These are phyloP conservation scores for Albugo laibachii DNA, from an alignment of 352 stramenopile species.

Conservation along the genomic window DNA sequence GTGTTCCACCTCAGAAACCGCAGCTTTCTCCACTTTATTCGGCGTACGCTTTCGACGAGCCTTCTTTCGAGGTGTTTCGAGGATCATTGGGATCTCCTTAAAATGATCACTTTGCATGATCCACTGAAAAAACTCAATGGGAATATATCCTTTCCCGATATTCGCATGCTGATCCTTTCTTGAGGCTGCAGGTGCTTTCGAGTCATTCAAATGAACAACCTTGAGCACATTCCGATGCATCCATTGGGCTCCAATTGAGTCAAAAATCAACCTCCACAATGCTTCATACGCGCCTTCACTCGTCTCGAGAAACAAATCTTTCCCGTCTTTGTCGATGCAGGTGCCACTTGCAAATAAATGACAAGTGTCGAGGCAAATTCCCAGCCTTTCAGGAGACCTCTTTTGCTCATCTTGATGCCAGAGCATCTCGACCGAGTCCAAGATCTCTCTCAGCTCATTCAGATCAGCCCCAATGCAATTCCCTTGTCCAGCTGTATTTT, in stretches of 20 bases:
- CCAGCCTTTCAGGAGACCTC: slow-evolving; percentile 5
- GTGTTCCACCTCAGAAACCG: background rate
- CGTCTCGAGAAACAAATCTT: slow-evolving; percentile 3
- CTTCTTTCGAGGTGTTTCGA: slow-evolving; percentile 17
- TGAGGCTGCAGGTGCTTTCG: slow-evolving; percentile 13
- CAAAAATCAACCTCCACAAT: slow-evolving; percentile 16
- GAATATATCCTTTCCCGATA: slow-evolving; percentile 16
- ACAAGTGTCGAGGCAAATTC: slow-evolving; percentile 25
- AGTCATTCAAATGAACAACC: slow-evolving; percentile 27
- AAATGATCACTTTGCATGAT: slow-evolving; percentile 20
- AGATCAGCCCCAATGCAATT: slow-evolving; percentile 18
- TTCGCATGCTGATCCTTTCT: slow-evolving; percentile 20
- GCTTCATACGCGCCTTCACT: slow-evolving; percentile 11
- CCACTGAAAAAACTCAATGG: slow-evolving; percentile 14
- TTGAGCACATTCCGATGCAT: slow-evolving; percentile 11
- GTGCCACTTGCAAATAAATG: slow-evolving; percentile 18
- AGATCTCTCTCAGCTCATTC: slow-evolving; percentile 14
- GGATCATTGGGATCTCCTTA: slow-evolving; percentile 18
- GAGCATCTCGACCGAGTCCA: slow-evolving; percentile 7
- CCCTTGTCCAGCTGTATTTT: slow-evolving; percentile 26
- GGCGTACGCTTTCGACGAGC: background rate
- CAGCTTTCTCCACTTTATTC: background rate
- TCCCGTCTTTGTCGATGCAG: too few species aligned
- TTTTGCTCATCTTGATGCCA: background rate
- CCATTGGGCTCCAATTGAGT: slow-evolving; percentile 11